Base-by-base conservation (phyloP, 2,329 filamentous ascomycete species). In the Hypoxylon sp. region DNA sequence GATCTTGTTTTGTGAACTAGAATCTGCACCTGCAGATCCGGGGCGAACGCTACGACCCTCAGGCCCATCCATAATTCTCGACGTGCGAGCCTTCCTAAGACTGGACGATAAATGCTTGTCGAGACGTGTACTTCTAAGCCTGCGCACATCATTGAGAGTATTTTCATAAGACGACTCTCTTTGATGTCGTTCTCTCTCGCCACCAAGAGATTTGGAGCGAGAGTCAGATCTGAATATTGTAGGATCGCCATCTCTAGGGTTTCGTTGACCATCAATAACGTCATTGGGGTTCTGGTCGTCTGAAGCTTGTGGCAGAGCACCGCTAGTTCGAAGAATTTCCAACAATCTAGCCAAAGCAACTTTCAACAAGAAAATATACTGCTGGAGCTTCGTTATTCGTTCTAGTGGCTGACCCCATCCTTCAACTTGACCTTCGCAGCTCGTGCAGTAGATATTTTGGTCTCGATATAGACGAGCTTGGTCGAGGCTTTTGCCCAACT, bases 91-190 rank as follows among this genome's bases (percentile, higher is more conserved):
- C 75, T 94, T 96, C 78, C 93, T 92, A 79, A 95, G 94, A 55
- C 94, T 98, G 22, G 94, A 97, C 37, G 95, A 98, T 47, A 99
- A 83, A 75, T 97, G 94, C 77, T 97, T 95, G 77, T 99, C 95
- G 77, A 98, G 91, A 31, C 96, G 91, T 22, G 95, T 98, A 69
- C 96, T 98, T 72, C 95, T 90, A 66, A 99, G 82, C 69, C 96
- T 89, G 75, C 94, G 91, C 78, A 99, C 96, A 81, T 99, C 96
- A 73, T 96, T 97, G 73, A 99, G 90, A 51, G 95, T 97, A 81
- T 94, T 97, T 82, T 98, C 95, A 78, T 98, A 96, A 29, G 92
- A 94, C 57, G 92, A 93, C 75, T 90, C 88, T 72, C 90, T 87
- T 67, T 87, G 86, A 66, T 89, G 86, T 33, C 83, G 84, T 55